Base-by-base conservation (phyloP, 2,329 filamentous ascomycete species). In the Hawksworthiomyces lignivorus region DNA sequence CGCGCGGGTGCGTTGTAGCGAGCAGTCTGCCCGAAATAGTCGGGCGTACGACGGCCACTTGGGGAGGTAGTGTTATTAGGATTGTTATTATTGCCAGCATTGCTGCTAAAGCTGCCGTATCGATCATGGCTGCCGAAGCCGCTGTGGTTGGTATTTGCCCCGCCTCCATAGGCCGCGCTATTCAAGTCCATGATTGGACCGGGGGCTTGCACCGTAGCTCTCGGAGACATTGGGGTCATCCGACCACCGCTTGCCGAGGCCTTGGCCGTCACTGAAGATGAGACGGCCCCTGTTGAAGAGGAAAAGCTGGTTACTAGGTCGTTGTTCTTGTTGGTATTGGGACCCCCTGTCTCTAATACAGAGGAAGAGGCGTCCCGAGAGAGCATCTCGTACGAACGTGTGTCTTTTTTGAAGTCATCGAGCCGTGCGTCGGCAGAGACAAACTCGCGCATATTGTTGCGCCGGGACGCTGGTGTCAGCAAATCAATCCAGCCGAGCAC, bases 351-450 rank as follows among this genome's bases (percentile, higher is more conserved):
- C 59, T 28, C 34, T 22, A 43, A 14, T 53, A 56, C 35, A 11
- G 29, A 29, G 21, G 41, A 41, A 11, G 47, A 48, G 41, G 37
- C 39, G 54, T 75, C 73, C 61, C 67, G 69, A 52, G 73, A 76
- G 54, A 89, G 79, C 84, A 89, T 88, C 70, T 89, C 85, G 69
- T 89, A 89, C 61, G 81, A 77, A 66, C 78, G 75, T 59, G 69
- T 70, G 53, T 81, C 77, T 60, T 75, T 72, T 50, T 79, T 79
- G 45, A 72, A 61, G 46, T 77, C 71, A 52, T 66, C 58, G 40
- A 62, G 63, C 47, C 75, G 75, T 35, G 88, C 87, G 57, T 96
- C 90, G 34, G 84, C 81, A 29, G 87, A 94, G 49, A 95, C 84
- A 54, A 96, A 97, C 60, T 97, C 90, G 53, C 78, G 77, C 57